These are phyloP conservation scores for Fusarium drepaniforme DNA, from an alignment of 2,329 filamentous ascomycete species.

Conservation along the genomic window DNA sequence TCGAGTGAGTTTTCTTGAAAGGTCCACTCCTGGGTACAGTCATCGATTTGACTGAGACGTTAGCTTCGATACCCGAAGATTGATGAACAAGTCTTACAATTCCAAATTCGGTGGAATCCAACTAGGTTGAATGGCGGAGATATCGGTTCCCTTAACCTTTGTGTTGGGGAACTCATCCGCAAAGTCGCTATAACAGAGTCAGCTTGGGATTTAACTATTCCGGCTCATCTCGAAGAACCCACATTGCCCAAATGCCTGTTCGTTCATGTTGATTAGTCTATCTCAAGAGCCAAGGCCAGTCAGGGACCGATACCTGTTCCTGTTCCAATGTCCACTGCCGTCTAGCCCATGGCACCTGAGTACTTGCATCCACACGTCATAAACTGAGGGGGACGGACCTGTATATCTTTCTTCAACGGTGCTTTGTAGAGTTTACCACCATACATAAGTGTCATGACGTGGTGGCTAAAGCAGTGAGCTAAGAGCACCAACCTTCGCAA, in stretches of 20 bases:
- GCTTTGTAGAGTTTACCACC: neutral
- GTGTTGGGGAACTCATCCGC: neutral
- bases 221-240: neutral
- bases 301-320: neutral
- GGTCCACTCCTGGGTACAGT: neutral
- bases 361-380: neutral
- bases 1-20: neutral
- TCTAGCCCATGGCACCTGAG: neutral
- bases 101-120: neutral
- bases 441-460: constrained; percentile 2
- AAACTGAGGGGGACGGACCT: neutral
- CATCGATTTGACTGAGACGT: neutral
- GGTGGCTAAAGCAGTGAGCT: neutral
- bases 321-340: neutral
- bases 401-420: neutral
- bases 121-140: neutral
- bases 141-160: neutral
- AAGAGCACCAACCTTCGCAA: neutral
- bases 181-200: neutral
- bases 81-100: neutral
- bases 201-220: neutral
- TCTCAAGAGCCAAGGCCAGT: neutral
- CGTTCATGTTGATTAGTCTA: neutral
- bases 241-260: neutral
- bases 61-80: neutral